A percentile compares a stretch with the other conserved stretches of the same genome.
phyloP scores from a whole-genome alignment of 331 rosid genomes.

The Arachis monticola region DNA sequence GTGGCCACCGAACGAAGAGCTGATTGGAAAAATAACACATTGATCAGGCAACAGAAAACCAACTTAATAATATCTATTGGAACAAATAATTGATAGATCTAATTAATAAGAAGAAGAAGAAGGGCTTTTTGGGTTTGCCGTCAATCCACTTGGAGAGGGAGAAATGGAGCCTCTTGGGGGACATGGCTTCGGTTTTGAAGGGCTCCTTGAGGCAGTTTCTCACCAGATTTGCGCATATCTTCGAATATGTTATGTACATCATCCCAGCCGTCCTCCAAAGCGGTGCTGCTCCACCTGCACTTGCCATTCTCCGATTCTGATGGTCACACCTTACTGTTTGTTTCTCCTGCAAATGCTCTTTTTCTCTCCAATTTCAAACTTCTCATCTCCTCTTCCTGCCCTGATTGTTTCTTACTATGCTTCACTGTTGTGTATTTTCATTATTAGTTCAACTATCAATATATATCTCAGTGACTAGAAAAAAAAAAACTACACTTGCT shows the following conservation, averaged over 20 bases:
- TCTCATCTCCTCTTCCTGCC: too few relatives aligned
- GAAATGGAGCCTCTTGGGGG: constrained; percentile 90
- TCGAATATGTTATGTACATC: constrained; percentile 88
- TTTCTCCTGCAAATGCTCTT: too few relatives aligned
- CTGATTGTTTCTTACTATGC: too few relatives aligned
- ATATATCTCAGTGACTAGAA: too few relatives aligned
- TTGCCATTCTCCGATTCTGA: constrained; percentile 45
- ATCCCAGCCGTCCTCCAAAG: constrained; percentile 96
- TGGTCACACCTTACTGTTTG: too few relatives aligned
- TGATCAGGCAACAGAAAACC: constrained; percentile 25
- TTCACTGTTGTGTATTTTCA: too few relatives aligned
- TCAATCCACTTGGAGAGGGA: constrained; percentile 77
- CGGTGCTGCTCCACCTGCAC: constrained; percentile 66
- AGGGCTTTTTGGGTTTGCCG: constrained; percentile 63
- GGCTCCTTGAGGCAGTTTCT: constrained; percentile 94
- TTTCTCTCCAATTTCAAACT: too few relatives aligned
- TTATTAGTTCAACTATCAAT: too few relatives aligned
- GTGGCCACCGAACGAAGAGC: constrained; percentile 49
- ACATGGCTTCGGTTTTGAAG: constrained; percentile 62
- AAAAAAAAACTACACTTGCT: too few relatives aligned
- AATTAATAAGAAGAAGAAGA: too few relatives aligned
- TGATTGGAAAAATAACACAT: constrained; percentile 39
- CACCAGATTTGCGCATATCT: constrained; percentile 87
- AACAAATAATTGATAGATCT: constrained; percentile 42
- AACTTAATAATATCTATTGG: background rate